phyloP scores from a whole-genome alignment of 2,329 filamentous ascomycete species.

The Septoria linicola region DNA sequence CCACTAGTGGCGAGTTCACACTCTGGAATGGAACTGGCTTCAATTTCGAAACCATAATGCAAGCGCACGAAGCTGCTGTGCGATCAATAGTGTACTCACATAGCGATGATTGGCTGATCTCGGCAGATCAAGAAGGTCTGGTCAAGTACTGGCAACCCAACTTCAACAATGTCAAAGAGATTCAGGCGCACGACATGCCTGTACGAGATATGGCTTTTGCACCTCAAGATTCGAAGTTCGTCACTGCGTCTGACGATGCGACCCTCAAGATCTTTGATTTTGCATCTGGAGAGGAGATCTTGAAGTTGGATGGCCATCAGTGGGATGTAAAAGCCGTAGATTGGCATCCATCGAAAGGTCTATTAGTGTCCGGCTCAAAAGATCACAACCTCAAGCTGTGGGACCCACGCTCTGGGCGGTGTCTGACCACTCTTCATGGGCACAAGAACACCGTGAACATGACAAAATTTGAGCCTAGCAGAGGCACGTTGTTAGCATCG shows the following conservation, averaged over 20 bases:
- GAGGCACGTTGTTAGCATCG: conserved; percentile 82
- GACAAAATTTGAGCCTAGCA: conserved; percentile 82
- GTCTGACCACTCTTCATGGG: conserved; percentile 88
- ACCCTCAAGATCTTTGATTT: conserved; percentile 96
- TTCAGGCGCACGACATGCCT: conserved; percentile 85
- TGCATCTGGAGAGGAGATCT: conserved; percentile 78
- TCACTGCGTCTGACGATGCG: conserved; percentile 92
- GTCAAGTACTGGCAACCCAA: conserved; percentile 99
- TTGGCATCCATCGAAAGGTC: conserved; percentile 93
- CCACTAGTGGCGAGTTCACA: conserved; percentile 95
- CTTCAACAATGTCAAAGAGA: conserved; percentile 96
- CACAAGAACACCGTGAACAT: conserved; percentile 98
- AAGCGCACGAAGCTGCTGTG: conserved; percentile 88
- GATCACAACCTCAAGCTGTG: conserved; percentile 97
- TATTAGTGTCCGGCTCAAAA: conserved; percentile 94
- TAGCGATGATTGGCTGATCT: conserved; percentile 94
- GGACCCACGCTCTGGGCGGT: conserved; percentile 90
- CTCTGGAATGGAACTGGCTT: conserved; percentile 98
- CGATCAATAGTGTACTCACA: conserved; percentile 84
- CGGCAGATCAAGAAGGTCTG: conserved; percentile 88
- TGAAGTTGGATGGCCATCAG: conserved; percentile 83
- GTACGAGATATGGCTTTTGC: conserved; percentile 91
- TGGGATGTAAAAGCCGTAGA: conserved; percentile 98
- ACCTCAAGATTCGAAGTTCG: conserved; percentile 91
- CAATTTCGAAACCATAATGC: conserved; percentile 99